Evolutionary conservation across 352 stramenopile genomes (phyloP), one percentile per base, ranked within the genome.

Genomic region (Pythium aristosporum): DNA sequence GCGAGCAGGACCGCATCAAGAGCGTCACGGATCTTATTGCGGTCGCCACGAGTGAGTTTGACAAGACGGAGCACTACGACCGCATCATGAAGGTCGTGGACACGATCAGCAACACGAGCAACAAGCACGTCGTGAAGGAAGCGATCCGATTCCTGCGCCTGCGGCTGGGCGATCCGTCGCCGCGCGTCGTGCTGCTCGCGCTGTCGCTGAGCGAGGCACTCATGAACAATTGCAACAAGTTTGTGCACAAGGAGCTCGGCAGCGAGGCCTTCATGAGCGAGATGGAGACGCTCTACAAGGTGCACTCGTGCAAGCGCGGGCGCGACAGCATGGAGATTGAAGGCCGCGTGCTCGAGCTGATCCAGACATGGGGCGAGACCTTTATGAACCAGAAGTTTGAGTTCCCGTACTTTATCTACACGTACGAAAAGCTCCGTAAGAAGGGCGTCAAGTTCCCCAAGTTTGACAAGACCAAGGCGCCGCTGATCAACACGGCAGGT

Each of bases 351-450:
- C 43, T 91, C 20, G 85, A 94, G 47, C 82, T 94, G 65, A 71
- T 94, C 30, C 85, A 94, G 46, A 77, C 74, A 13, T 94, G 85
- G 85, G 85, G 85, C 20, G 85, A 94, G 56, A 82, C 85, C n/a
- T 94, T 94, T 57, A 71, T 94, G 25, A 83, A 84, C 12, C 58
- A 74, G 42, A 61, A 91, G 72, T 74, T 87, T 57, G 73, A 89
- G 28, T 90, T 83, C 48, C 82, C 85, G n/a, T 69, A 86, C 51
- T 89, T 94, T 70, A 85, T 89, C 52, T 79, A 91, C 48, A 89
- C 80, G 70, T 94, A 94, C 68, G 78, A 94, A 68, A 89, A 90
- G 50, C 88, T 94, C 71, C 76, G 85, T 57, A 89, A 88, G 65
- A 83, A 89, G 52, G 85, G 85, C 30, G 74, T 92, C 52, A 74